phyloP scores from a whole-genome alignment of 176 grass and related monocot species.

The barley (Hordeum vulgare) region DNA sequence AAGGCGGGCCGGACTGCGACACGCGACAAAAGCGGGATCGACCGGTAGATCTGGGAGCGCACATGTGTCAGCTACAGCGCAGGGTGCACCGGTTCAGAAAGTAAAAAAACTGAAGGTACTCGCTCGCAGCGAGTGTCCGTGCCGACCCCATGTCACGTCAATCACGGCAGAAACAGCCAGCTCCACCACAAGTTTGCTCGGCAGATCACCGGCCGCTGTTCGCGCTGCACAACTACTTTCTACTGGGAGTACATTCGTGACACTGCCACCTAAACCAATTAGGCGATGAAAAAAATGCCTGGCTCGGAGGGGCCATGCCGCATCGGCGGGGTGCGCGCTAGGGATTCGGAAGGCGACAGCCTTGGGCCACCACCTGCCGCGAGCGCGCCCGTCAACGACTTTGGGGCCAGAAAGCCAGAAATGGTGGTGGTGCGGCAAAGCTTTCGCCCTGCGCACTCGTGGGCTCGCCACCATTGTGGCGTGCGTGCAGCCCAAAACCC shows the following conservation, averaged over 20 bases:
- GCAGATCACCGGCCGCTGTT: no score
- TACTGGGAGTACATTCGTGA: no score
- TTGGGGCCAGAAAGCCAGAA: background rate
- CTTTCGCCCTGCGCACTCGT: background rate
- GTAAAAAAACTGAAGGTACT: background rate
- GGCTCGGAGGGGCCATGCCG: no score
- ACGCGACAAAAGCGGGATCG: conserved; percentile 8
- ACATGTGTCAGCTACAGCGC: background rate
- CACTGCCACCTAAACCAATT: no score
- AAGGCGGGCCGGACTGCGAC: background rate
- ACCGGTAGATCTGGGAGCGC: background rate
- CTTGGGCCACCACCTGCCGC: background rate
- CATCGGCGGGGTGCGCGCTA: no score
- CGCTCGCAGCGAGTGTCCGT: background rate
- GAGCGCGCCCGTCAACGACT: background rate
- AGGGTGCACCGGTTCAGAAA: background rate
- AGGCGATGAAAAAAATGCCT: no score
- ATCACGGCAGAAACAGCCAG: background rate
- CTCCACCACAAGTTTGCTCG: no score
- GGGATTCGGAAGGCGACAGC: background rate
- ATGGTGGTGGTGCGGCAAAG: background rate
- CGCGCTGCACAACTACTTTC: no score
- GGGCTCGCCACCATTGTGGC: background rate
- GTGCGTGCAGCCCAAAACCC: no score
- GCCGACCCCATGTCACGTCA: background rate